Base-by-base conservation (phyloP, 371 early-diverging fungal species). In the Cokeromyces recurvatus region DNA sequence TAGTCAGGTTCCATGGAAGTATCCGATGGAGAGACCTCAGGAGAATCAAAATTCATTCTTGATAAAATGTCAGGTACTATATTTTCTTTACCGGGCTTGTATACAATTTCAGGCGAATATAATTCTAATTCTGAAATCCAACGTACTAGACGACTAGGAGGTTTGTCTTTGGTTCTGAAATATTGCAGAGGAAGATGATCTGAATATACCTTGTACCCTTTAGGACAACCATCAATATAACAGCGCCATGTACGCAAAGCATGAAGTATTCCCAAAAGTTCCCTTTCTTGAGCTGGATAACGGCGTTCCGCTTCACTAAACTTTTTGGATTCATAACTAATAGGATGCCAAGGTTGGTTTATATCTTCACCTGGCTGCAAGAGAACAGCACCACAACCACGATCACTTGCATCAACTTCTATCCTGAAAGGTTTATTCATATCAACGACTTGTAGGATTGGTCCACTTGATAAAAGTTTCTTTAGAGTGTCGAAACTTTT, bases 231-330 rank as follows among this genome's bases (percentile, higher is more conserved):
- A 3, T 64, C 56, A 27, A 64, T 41, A 10, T 59, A 63, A 16
- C 59, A 60, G 0, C 70, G 53, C 72, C 68, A 69, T 0, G 54
- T 38, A 8, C 53, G 6, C 12, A 66, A 41, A 0, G 58, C 60
- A 42, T 59, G 56, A 0, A 71, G 16, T 5, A 69, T 61, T 12
- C 54, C 68, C 0, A 66, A 43, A 1, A 69, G 32, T 43, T 68
- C 73, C 9, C 56, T 48, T 21, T 69, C 63, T 49, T 68, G 64
- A 1, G 62, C 53, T 1, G 63, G 64, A 27, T 68, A 69, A n/a
- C 46, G 42, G 8, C 38, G 20, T 48, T 71, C 67, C 9, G 54
- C 64, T 1, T 20, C 3, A 2, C 46, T 46, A 0, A 77, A 43
- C 23, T 66, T 66, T 38, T 61, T 45, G 2, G 67, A 71, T 14